Percentiles rank a stretch among this genome's conserved stretches.
These are phyloP conservation scores for Entomophthora muscae DNA, from an alignment of 371 early-diverging fungal species.

Conservation along the genomic window DNA sequence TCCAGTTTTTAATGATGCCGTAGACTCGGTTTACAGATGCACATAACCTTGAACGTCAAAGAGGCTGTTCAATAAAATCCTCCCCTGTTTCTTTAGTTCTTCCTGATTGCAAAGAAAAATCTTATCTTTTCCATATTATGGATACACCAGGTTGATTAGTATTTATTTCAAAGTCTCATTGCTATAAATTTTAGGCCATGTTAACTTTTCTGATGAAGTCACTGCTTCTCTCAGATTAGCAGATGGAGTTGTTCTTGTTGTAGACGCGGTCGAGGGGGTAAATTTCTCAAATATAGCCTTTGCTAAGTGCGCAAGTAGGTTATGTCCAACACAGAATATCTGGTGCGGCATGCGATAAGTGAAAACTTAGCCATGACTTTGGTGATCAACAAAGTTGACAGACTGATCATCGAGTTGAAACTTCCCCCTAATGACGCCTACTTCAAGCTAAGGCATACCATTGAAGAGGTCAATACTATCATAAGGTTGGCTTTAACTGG, in stretches of 20 bases:
- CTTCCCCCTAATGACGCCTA: constrained; percentile 93
- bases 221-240: constrained; percentile 67
- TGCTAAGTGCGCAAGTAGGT: constrained; percentile 21
- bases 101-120: constrained; percentile 70
- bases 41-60: constrained; percentile 76
- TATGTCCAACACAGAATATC: constrained; percentile 81
- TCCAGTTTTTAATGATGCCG: background rate
- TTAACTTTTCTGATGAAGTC: constrained; percentile 86
- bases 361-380: constrained; percentile 68
- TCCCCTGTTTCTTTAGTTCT: constrained; percentile 86
- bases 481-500: constrained; percentile 28
- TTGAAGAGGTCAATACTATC: constrained; percentile 85
- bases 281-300: background rate
- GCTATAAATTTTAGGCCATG: constrained; percentile 43
- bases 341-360: constrained; percentile 65
- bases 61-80: constrained; percentile 78
- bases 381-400: constrained; percentile 92
- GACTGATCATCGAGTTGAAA: constrained; percentile 86
- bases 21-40: constrained; percentile 80
- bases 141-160: constrained; percentile 75
- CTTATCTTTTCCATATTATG: constrained; percentile 71
- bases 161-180: constrained; percentile 6
- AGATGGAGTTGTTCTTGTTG: constrained; percentile 88
- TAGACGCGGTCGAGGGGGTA: constrained; percentile 93
- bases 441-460: constrained; percentile 81